These are phyloP conservation scores for Zoysia japonica DNA, from an alignment of 176 grass and related monocot species.

Conservation along the genomic window DNA sequence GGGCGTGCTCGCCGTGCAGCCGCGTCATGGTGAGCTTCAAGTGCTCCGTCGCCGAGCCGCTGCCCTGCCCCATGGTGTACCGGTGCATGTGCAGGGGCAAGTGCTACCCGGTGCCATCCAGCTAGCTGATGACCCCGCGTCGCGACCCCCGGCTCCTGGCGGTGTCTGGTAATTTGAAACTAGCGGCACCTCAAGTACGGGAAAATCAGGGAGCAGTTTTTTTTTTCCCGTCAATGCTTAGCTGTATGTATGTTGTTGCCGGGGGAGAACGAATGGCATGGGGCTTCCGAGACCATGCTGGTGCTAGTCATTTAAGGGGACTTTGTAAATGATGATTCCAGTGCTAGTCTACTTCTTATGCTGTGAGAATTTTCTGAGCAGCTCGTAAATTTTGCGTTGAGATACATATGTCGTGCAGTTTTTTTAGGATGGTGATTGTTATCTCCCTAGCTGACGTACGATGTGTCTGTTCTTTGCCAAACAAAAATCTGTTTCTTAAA, in stretches of 20 bases:
- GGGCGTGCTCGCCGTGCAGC: conserved; percentile 79
- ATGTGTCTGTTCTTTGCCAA: neutral
- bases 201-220: neutral
- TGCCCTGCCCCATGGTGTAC: conserved; percentile 89
- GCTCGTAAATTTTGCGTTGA: neutral
- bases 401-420: neutral
- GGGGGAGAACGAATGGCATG: no score
- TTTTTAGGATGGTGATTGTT: neutral
- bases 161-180: neutral
- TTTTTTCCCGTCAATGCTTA: neutral
- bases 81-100: conserved; percentile 88
- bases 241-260: no score
- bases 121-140: neutral
- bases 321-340: neutral
- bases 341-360: neutral
- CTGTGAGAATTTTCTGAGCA: neutral
- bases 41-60: conserved; percentile 65
- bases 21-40: conserved; percentile 97
- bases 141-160: neutral
- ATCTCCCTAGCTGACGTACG: neutral
- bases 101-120: conserved; percentile 74
- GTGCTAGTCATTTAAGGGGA: neutral
- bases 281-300: no score
- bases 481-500: neutral
- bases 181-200: neutral